These are phyloP conservation scores for Sporisorium iseilematis-ciliati DNA, from an alignment of 1,284 basidiomycete genomes.

Conservation along the genomic window DNA sequence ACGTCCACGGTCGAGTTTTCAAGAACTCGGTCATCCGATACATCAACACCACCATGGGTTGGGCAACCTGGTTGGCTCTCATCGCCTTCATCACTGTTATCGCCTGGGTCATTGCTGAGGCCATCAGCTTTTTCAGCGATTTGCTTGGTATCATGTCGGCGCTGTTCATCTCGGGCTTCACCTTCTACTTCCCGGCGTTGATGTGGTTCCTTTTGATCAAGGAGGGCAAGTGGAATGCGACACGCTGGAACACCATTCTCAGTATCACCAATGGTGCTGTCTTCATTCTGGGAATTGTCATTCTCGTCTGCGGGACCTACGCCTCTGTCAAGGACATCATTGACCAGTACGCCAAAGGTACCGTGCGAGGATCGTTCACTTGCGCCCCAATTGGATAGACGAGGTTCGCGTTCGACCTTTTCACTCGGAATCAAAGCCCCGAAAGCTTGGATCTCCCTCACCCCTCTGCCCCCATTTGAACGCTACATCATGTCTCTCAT, in stretches of 20 bases:
- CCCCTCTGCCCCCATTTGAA: not conserved
- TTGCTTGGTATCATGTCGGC: slow-evolving; percentile 54
- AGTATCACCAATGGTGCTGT: slow-evolving; percentile 42
- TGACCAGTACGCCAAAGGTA: slow-evolving; percentile 29
- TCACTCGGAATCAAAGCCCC: not conserved
- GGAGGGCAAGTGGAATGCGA: slow-evolving; percentile 51
- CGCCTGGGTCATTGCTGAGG: slow-evolving; percentile 57
- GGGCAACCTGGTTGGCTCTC: slow-evolving; percentile 54
- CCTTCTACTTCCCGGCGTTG: slow-evolving; percentile 72
- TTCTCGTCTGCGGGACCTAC: slow-evolving; percentile 56
- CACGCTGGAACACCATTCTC: slow-evolving; percentile 44
- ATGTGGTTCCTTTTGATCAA: slow-evolving; percentile 61
- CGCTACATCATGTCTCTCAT: slow-evolving; percentile 6
- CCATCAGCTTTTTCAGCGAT: slow-evolving; percentile 55
- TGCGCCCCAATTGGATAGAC: slow-evolving; percentile 35
- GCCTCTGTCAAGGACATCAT: slow-evolving; percentile 45
- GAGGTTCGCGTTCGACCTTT: not conserved
- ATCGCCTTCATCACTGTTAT: slow-evolving; percentile 49
- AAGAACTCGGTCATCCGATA: slow-evolving; percentile 55
- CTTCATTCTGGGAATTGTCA: slow-evolving; percentile 51
- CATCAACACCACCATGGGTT: slow-evolving; percentile 59
- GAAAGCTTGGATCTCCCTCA: not conserved
- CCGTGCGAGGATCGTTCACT: slow-evolving; percentile 44
- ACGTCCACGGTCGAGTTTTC: slow-evolving; percentile 55
- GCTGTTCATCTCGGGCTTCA: slow-evolving; percentile 57